Conservation (phyloP, 163 green algal genomes). For the Scenedesmus sp. region DNA sequence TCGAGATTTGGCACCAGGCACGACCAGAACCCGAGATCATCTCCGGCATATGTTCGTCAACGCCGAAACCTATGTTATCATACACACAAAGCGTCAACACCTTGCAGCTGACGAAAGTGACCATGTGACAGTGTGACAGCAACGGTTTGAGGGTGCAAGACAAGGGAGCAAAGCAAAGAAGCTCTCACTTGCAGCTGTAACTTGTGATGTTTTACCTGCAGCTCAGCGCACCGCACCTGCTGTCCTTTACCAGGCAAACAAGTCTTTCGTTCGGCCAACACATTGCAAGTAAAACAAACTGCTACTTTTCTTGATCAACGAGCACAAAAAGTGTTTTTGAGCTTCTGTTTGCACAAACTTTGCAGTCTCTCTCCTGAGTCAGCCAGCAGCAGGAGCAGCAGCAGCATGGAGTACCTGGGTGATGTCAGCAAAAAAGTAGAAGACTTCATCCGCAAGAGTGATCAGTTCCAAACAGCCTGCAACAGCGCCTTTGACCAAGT, state of each 20-base stretch:
- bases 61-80: neutral
- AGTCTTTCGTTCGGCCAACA: too few relatives aligned
- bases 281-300: too few relatives aligned
- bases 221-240: too few relatives aligned
- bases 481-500: conserved; percentile 35
- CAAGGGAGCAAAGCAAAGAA: neutral
- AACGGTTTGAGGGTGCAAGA: neutral
- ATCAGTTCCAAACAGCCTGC: conserved; percentile 43
- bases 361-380: neutral
- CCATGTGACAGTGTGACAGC: conserved; percentile 2
- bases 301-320: too few relatives aligned
- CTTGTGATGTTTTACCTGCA: too few relatives aligned
- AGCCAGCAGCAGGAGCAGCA: neutral
- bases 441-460: conserved; percentile 31
- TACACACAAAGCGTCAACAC: too few relatives aligned
- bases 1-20: neutral
- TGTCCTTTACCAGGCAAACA: too few relatives aligned
- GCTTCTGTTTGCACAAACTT: neutral
- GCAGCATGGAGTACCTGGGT: conserved; percentile 43
- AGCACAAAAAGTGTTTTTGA: too few relatives aligned
- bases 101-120: neutral
- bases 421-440: conserved; percentile 29
- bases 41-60: neutral
- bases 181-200: too few relatives aligned
- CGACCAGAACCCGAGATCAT: neutral